Evolutionary conservation across 1,139 yeast species (phyloP).

Genomic region (Magnusiomyces tetraspermus): DNA sequence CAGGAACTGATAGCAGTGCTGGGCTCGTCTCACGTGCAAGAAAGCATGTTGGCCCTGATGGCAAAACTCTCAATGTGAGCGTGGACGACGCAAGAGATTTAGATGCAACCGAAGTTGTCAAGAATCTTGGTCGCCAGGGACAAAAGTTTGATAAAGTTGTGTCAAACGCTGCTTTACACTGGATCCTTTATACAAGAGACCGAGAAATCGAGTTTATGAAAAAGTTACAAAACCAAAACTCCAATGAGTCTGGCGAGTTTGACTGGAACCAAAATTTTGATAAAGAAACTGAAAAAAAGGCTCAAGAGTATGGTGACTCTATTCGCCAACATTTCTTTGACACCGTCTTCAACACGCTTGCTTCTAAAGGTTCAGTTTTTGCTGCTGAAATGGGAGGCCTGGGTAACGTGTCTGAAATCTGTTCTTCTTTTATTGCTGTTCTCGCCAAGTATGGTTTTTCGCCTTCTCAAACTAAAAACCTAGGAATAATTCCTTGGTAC

Average conservation of each 20-base stretch:
- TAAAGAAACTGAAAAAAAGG: neutral
- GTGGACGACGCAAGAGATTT: conserved; percentile 4
- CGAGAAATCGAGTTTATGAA: neutral
- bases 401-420: conserved; percentile 22
- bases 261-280: neutral
- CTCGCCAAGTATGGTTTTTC: conserved; percentile 15
- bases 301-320: conserved; percentile 6
- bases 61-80: neutral
- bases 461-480: conserved; percentile 7
- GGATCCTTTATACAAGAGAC: conserved; percentile 17
- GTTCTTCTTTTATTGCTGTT: conserved; percentile 17
- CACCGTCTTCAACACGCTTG: conserved; percentile 71
- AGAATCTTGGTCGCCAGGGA: conserved; percentile 9
- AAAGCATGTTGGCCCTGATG: conserved; percentile 9
- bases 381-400: conserved; percentile 31
- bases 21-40: conserved; percentile 16
- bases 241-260: neutral
- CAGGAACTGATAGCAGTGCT: conserved; percentile 18
- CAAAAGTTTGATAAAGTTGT: conserved; percentile 19
- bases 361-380: conserved; percentile 55
- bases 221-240: neutral
- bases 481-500: conserved; percentile 18
- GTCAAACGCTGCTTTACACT: conserved; percentile 23
- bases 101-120: conserved; percentile 6
- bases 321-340: conserved; percentile 43